Conservation (phyloP, 345 rosid genomes). For the Eucalyptus erythrocorys region DNA sequence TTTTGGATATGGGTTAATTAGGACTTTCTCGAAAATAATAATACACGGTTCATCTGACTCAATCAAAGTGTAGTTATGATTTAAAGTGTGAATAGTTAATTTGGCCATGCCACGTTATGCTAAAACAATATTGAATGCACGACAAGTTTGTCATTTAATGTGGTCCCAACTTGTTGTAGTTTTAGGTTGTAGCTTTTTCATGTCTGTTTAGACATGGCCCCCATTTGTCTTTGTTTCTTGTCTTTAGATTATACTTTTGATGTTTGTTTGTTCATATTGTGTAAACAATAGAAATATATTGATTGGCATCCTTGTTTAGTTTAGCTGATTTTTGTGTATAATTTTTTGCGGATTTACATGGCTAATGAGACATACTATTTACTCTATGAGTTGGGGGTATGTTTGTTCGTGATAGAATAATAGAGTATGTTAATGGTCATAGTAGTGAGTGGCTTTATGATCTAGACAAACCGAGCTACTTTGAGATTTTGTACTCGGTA, state of each 20-base stretch:
- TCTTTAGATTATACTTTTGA: neutral
- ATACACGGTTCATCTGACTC: rapidly evolving
- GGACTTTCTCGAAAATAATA: neutral
- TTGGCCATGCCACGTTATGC: neutral
- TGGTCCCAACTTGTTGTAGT: neutral
- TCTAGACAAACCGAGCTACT: too few species aligned
- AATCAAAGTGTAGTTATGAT: neutral
- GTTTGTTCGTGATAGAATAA: neutral
- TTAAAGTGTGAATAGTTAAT: neutral
- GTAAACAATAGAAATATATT: neutral
- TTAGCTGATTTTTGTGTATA: neutral
- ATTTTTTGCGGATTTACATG: neutral
- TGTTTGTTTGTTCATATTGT: too few species aligned
- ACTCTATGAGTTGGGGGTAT: neutral
- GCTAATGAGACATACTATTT: neutral
- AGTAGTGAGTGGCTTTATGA: neutral
- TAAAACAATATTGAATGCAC: neutral
- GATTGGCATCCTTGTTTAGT: neutral
- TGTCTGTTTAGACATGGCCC: neutral
- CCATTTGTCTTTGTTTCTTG: neutral
- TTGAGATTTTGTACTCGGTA: too few species aligned
- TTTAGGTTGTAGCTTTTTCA: neutral
- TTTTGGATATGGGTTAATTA: neutral
- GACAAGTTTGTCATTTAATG: neutral
- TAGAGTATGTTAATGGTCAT: neutral